These are phyloP conservation scores for Linderniella brevidens DNA, from an alignment of 257 asterid genomes.

Conservation along the genomic window DNA sequence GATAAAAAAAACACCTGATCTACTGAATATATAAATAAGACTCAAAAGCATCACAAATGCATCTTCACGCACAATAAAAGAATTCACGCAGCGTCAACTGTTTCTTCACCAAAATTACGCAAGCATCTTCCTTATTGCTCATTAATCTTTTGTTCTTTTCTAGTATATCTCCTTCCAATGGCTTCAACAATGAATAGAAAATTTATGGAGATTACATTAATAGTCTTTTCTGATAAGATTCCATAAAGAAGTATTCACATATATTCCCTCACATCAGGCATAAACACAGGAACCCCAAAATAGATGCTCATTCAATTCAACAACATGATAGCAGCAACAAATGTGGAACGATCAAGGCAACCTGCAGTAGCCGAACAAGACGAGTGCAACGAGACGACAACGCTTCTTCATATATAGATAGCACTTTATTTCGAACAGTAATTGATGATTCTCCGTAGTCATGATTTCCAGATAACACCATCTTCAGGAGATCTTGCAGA, in stretches of 20 bases:
- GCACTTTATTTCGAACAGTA: conserved; percentile 40
- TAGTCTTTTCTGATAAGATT: too few relatives aligned
- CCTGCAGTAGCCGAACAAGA: conserved; percentile 87
- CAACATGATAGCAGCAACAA: conserved; percentile 12
- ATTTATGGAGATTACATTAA: too few relatives aligned
- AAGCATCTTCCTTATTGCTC: too few relatives aligned
- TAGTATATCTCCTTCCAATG: too few relatives aligned
- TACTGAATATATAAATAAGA: too few relatives aligned
- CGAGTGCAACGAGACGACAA: conserved; percentile 63
- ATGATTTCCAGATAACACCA: conserved; percentile 32
- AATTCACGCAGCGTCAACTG: too few relatives aligned
- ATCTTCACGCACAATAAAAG: too few relatives aligned
- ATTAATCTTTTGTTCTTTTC: too few relatives aligned
- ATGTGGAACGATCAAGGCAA: conserved; percentile 27
- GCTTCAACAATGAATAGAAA: too few relatives aligned
- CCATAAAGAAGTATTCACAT: neutral
- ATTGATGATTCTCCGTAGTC: conserved; percentile 52
- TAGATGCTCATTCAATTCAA: conserved; percentile 13
- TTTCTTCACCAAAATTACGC: too few relatives aligned
- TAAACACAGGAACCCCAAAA: neutral
- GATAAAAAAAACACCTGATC: neutral
- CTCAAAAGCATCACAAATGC: too few relatives aligned
- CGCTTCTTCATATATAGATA: conserved; percentile 49
- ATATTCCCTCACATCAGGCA: neutral
- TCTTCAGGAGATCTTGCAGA: conserved; percentile 65